These are phyloP conservation scores for Arbutus unedo DNA, from an alignment of 148 eudicot species.

Conservation along the genomic window DNA sequence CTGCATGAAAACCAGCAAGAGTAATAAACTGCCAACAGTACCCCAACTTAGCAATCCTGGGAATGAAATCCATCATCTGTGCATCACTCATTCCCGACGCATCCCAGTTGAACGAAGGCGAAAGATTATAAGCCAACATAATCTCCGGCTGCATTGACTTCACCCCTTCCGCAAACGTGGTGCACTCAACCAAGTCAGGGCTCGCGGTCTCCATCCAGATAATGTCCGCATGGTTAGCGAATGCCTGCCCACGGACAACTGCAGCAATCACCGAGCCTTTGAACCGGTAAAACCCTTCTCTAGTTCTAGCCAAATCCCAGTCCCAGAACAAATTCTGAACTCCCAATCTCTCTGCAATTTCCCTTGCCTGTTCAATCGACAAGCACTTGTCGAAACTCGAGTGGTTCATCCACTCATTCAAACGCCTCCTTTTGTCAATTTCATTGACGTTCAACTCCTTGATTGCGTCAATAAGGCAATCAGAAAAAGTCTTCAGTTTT, in stretches of 20 bases:
- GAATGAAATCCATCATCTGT: constrained; percentile 76
- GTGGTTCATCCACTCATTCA: constrained; percentile 52
- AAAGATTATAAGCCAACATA: constrained; percentile 73
- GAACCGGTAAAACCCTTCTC: constrained; percentile 81
- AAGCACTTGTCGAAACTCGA: constrained; percentile 53
- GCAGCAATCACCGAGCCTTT: constrained; percentile 68
- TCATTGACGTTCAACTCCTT: constrained; percentile 38
- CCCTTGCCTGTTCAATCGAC: constrained; percentile 49
- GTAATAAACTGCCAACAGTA: constrained; percentile 82
- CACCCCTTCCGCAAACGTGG: constrained; percentile 51
- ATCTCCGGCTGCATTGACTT: constrained; percentile 49
- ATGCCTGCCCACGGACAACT: constrained; percentile 72
- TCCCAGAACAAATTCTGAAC: constrained; percentile 60
- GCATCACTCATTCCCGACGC: constrained; percentile 69
- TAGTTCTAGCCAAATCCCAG: constrained; percentile 75
- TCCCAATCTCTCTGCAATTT: constrained; percentile 48
- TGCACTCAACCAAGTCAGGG: constrained; percentile 66
- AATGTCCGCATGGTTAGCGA: constrained; percentile 47
- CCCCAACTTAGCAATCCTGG: constrained; percentile 63
- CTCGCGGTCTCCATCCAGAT: constrained; percentile 83
- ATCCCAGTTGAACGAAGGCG: constrained; percentile 91
- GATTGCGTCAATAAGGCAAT: constrained; percentile 48
- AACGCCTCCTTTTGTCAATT: constrained; percentile 47
- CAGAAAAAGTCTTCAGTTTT: constrained; percentile 56
- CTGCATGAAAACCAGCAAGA: constrained; percentile 73